Conservation (phyloP, 2,329 filamentous ascomycete species). For the Cladosporium sp. region DNA sequence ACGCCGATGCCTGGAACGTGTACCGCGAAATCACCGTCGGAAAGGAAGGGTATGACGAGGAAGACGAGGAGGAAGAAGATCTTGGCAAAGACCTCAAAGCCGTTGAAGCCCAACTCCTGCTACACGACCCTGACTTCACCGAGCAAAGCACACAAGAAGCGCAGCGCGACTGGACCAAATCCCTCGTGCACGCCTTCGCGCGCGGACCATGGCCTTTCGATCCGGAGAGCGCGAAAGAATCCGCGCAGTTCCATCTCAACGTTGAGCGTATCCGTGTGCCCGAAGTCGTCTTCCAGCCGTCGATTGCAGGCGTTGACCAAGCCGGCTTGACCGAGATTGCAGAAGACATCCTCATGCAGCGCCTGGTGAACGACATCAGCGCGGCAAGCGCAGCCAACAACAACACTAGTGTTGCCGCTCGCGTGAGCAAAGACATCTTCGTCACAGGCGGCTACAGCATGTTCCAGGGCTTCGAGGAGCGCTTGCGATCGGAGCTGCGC, state of each 20-base stretch:
- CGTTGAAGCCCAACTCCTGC: constrained; percentile 81
- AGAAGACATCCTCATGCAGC: constrained; percentile 83
- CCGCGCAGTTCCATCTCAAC: constrained; percentile 90
- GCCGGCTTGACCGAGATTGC: constrained; percentile 91
- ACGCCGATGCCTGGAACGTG: constrained; percentile 90
- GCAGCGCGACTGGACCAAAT: constrained; percentile 93
- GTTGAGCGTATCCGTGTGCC: constrained; percentile 99
- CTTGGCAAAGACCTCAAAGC: constrained; percentile 70
- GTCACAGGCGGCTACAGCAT: constrained; percentile 90
- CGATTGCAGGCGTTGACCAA: constrained; percentile 95
- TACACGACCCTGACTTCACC: constrained; percentile 84
- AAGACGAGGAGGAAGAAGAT: constrained; percentile 92
- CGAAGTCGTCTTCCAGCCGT: constrained; percentile 98
- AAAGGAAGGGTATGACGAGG: constrained; percentile 87
- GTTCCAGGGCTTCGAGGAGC: constrained; percentile 83
- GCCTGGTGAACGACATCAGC: constrained; percentile 52
- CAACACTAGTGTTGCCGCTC: constrained; percentile 56
- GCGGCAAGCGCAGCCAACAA: constrained; percentile 36
- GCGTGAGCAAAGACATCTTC: constrained; percentile 84
- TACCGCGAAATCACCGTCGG: constrained; percentile 91
- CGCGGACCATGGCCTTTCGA: constrained; percentile 88
- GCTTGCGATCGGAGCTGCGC: constrained; percentile 71
- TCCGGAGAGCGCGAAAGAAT: constrained; percentile 73
- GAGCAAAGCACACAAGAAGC: constrained; percentile 91
- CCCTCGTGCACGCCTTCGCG: constrained; percentile 83